phyloP scores from a whole-genome alignment of 2,329 filamentous ascomycete species.

The Pezizomycotina sp. region DNA sequence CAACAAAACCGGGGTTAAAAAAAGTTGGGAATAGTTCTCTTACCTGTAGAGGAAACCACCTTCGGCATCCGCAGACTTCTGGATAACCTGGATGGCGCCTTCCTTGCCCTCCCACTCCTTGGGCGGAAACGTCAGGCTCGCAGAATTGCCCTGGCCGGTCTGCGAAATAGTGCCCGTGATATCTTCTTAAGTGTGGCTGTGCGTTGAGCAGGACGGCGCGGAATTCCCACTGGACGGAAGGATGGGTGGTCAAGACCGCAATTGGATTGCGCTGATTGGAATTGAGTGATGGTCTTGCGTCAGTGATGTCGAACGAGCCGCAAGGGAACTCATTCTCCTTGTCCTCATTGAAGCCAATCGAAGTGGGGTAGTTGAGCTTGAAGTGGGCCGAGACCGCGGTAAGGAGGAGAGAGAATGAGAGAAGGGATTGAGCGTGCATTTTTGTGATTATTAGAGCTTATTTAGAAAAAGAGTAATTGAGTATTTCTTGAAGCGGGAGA shows the following conservation, averaged over 20 bases:
- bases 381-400: constrained; percentile 10
- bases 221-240: constrained; percentile 11
- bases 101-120: constrained; percentile 13
- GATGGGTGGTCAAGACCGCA: constrained; percentile 14
- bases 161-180: constrained; percentile 5
- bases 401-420: constrained; percentile 3
- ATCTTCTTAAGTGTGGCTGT: constrained; percentile 13
- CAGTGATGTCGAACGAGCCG: constrained; percentile 7
- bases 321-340: constrained; percentile 11
- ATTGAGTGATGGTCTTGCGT: no score
- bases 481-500: no score
- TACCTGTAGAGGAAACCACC: constrained; percentile 16
- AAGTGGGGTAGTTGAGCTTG: constrained; percentile 8
- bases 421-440: constrained; percentile 7
- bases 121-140: constrained; percentile 3
- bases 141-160: constrained; percentile 9
- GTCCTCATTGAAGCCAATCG: constrained; percentile 14
- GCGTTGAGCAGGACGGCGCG: constrained; percentile 9
- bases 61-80: constrained; percentile 10
- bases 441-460: constrained; percentile 1
- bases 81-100: constrained; percentile 12
- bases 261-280: constrained; percentile 12
- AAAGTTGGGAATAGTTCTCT: not conserved
- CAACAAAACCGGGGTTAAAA: not conserved
- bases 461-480: no score